Conservation (phyloP, 805 yeast species). For the Debaryomyces maramus region DNA sequence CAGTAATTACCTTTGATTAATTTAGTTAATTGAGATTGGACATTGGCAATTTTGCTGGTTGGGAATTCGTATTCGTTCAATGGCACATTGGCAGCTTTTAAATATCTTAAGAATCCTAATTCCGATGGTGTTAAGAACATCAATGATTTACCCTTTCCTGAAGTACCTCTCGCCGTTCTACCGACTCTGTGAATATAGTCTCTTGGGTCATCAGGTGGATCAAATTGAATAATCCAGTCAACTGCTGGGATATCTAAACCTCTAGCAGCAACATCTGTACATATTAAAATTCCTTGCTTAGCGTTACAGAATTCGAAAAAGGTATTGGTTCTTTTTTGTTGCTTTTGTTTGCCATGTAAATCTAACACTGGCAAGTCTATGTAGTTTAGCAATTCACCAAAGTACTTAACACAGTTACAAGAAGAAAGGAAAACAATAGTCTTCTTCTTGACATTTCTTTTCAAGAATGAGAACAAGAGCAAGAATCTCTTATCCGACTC, state of each 20-base stretch:
- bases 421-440: slow-evolving; percentile 93
- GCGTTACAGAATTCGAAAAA: slow-evolving; percentile 98
- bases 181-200: slow-evolving; percentile 99
- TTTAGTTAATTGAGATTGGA: slow-evolving; percentile 90
- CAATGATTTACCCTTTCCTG: slow-evolving; percentile 88
- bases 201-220: slow-evolving; percentile 99
- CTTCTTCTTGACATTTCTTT: slow-evolving; percentile 88
- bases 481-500: slow-evolving; percentile 94
- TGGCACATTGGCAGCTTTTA: slow-evolving; percentile 97
- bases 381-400: slow-evolving; percentile 91
- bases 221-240: slow-evolving; percentile 98
- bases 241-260: slow-evolving; percentile 98
- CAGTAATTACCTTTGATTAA: slow-evolving; percentile 88
- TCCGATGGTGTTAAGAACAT: slow-evolving; percentile 96
- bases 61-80: slow-evolving; percentile 98
- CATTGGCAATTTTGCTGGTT: slow-evolving; percentile 88
- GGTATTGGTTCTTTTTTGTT: slow-evolving; percentile 97
- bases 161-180: slow-evolving; percentile 92
- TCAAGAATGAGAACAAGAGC: slow-evolving; percentile 86
- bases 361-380: slow-evolving; percentile 96
- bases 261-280: slow-evolving; percentile 99
- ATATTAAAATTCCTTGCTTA: slow-evolving; percentile 84
- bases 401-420: slow-evolving; percentile 95
- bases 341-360: slow-evolving; percentile 97
- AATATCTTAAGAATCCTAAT: slow-evolving; percentile 89